Base-by-base conservation (phyloP, 2,329 filamentous ascomycete genomes). In the Diaporthe sp. region DNA sequence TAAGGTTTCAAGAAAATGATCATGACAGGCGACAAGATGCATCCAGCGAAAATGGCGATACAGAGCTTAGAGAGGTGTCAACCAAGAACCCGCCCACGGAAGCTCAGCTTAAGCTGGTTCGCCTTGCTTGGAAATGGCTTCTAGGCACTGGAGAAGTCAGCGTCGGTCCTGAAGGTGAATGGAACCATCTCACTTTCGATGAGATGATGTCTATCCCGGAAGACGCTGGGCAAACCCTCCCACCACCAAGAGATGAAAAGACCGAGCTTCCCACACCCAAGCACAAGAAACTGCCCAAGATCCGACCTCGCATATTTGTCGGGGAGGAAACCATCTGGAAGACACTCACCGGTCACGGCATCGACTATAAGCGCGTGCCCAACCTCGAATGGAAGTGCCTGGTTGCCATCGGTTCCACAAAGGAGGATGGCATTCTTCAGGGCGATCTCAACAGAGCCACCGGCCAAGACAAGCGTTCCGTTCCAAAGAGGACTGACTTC, bases 401-500 rank as follows among this genome's bases (percentile, higher is more conserved):
- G 12, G 83, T 90, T 25, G 89, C 88, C 25, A 91, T 92, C 72
- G 90, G 89, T 28, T 88, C 88, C 0, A 86, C 85, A 19, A 88
- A 86, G 69, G 83, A 85, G 10, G 82, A 87, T 8, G 91, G 91
- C 6, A 91, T 92, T 57, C 82, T 92, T 19, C 91, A 92, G 81
- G 89, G 89, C 54, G 90, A 92, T 74, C 84, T 92, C 33, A 88
- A 89, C 22, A 86, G 87, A 28, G 82, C 91, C 0, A 89, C 89
- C 17, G 86, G 87, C 30, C 91, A 92, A 79, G 91, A 92, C 80
- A 92, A 92, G 79, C 87, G 90, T 68, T 92, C 90, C 1, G 86
- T 92, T 1, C 90, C 91, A 3, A 90, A 89, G 74, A 85, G 91
- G 45, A 92, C 91, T 0, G 89, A 92, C 76, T 86, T 87, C 4